Evolutionary conservation across 208 protist species (phyloP).

Genomic region (Crithidia acanthocephali): DNA sequence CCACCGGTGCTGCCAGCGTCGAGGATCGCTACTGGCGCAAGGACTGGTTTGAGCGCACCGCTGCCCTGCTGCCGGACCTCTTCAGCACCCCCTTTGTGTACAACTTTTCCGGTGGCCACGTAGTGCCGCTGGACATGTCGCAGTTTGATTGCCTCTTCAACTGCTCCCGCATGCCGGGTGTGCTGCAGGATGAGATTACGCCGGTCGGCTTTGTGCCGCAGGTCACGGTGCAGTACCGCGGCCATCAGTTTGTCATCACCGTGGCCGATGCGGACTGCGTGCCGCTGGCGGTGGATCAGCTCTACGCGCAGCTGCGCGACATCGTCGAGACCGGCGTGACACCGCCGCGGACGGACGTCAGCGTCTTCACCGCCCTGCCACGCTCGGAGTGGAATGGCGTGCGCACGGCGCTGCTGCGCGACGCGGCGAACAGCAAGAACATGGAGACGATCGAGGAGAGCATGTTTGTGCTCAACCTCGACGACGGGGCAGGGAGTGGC

Average conservation of each 20-base stretch:
- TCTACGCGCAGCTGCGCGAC: constrained; percentile 77
- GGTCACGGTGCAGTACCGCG: constrained; percentile 78
- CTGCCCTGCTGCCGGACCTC: constrained; percentile 62
- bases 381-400: constrained; percentile 70
- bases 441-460: constrained; percentile 78
- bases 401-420: constrained; percentile 58
- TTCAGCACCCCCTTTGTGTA: constrained; percentile 59
- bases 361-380: constrained; percentile 66
- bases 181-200: constrained; percentile 81
- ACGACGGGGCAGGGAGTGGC: constrained; percentile 57
- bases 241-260: constrained; percentile 74
- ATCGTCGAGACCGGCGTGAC: constrained; percentile 53
- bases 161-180: constrained; percentile 74
- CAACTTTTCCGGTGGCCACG: constrained; percentile 51
- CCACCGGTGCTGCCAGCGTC: neutral
- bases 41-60: constrained; percentile 86
- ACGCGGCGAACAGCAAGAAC: constrained; percentile 56
- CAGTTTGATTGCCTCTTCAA: constrained; percentile 87
- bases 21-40: constrained; percentile 51
- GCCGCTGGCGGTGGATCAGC: constrained; percentile 69
- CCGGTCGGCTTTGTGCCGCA: constrained; percentile 66
- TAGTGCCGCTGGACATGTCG: constrained; percentile 83
- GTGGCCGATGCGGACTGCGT: constrained; percentile 75
- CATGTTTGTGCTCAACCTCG: constrained; percentile 85
- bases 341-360: constrained; percentile 50